Conservation (phyloP, 371 early-diverging fungal species). For the Mucor irregularis region DNA sequence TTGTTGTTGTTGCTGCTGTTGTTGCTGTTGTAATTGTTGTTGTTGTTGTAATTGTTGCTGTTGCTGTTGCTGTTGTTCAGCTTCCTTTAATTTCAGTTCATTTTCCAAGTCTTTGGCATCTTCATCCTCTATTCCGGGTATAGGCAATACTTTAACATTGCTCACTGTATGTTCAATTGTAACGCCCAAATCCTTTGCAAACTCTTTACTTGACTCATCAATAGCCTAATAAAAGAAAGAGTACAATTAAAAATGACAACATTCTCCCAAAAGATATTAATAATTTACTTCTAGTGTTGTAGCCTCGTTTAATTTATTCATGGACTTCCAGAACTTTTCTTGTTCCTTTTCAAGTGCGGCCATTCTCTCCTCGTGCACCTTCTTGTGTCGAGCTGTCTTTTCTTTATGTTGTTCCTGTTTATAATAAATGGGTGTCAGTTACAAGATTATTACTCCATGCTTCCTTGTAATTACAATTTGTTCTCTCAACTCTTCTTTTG, state of each 20-base stretch:
- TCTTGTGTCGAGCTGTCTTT: conserved; percentile 28
- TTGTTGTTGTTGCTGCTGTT: not conserved
- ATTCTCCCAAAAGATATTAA: not conserved
- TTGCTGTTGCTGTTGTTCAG: not conserved
- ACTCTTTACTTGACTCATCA: conserved; percentile 7
- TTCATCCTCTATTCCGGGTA: conserved; percentile 39
- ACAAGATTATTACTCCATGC: not conserved
- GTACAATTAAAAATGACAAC: not conserved
- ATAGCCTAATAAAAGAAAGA: conserved; percentile 20
- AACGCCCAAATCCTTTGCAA: conserved; percentile 22
- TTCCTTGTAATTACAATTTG: conserved; percentile 21
- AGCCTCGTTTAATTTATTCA: conserved; percentile 45
- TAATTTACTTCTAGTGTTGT: conserved; percentile 40
- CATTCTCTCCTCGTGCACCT: conserved; percentile 37
- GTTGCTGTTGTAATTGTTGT: not conserved
- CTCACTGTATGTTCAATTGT: conserved; percentile 28
- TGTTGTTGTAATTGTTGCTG: not conserved
- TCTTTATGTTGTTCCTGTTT: conserved; percentile 34
- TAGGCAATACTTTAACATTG: conserved; percentile 17
- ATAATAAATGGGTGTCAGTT: not conserved
- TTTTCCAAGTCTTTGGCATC: not conserved
- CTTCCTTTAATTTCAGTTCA: too few relatives aligned
- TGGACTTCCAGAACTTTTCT: conserved; percentile 36
- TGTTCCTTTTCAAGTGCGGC: conserved; percentile 38
- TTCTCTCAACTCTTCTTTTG: conserved; percentile 39